Evolutionary conservation across 345 rosid genomes (phyloP).

Genomic region (Balakata baccata): DNA sequence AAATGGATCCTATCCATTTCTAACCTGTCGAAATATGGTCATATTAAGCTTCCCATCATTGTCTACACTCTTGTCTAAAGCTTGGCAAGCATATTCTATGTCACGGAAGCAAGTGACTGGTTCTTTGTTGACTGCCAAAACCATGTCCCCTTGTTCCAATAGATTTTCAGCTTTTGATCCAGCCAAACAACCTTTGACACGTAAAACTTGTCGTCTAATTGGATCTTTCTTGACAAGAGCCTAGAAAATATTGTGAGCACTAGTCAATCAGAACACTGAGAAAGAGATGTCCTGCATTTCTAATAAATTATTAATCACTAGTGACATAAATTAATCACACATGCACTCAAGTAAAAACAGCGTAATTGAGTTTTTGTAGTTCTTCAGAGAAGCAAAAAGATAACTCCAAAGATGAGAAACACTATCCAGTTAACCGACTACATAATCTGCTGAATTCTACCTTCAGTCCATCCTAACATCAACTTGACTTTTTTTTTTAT

Average conservation of each 20-base stretch:
- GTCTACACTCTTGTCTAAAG: conserved; percentile 47
- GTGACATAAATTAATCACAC: too few species aligned
- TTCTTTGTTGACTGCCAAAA: conserved; percentile 81
- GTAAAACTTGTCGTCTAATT: conserved; percentile 80
- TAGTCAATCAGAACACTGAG: not conserved
- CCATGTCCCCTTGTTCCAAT: conserved; percentile 93
- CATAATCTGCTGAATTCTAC: not conserved
- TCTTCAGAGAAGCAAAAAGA: not conserved
- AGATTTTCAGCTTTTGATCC: conserved; percentile 90
- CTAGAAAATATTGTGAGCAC: conserved; percentile 34
- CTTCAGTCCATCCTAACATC: not conserved
- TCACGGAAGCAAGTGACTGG: conserved; percentile 92
- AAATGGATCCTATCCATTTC: not conserved
- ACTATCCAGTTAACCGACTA: too few species aligned
- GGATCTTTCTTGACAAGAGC: conserved; percentile 91
- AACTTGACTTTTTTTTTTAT: not conserved
- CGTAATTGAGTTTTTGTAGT: not conserved
- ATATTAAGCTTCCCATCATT: conserved; percentile 60
- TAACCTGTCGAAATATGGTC: conserved; percentile 87
- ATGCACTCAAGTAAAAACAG: not conserved
- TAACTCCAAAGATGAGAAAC: not conserved
- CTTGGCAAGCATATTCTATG: conserved; percentile 82
- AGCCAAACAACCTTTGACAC: conserved; percentile 88
- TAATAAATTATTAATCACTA: not conserved
- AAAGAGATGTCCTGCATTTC: not conserved